Base-by-base conservation (phyloP, 495 filamentous ascomycete genomes). In the Aspergillus ostianus region DNA sequence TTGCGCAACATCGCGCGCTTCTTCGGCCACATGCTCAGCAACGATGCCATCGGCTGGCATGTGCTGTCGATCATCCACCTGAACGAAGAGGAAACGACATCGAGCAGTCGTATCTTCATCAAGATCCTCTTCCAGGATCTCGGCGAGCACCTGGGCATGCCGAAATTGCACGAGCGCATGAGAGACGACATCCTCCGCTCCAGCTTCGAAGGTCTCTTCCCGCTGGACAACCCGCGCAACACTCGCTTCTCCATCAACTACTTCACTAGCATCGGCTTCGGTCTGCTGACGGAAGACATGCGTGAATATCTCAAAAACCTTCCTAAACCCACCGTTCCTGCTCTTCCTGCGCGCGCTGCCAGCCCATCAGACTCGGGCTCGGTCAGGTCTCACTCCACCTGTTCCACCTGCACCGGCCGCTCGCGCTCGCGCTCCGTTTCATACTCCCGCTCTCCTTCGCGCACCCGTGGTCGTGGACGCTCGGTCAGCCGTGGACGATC, bases 191-290 rank as follows among this genome's bases (percentile, higher is more conserved):
- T 85, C 30, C 79, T 97, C 15, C 87, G 87, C 56, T 84, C 90
- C 50, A 89, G 85, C 67, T 87, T 95, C 59, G 82, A 88, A 29
- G 93, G 95, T 53, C 76, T 99, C 9, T 99, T 99, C 83, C 95
- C 94, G 0, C 68, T 68, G 44, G 91, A 97, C 67, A 90, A 93
- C 67, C 85, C 91, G 8, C 85, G 89, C 57, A 91, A 96, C 73
- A 93, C 91, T 15, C 87, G 94, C 47, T 99, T 99, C 80, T 90
- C 93, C 19, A 95, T 98, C 85, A 99, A 99, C 73, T 99, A 96
- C 77, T 98, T 98, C 73, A 99, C 94, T 8, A 91, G 90, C 64
- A 93, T 99, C 70, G 91, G 92, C 59, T 92, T 99, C 87, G 94
- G 94, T 73, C 85, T 82, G 30, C 76, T 99, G 63, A 99, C 94